A percentile compares a stretch with the other conserved stretches of the same genome.
Evolutionary conservation across 768 basidiomycete species (phyloP).

Genomic region (Termitomyces sp.): DNA sequence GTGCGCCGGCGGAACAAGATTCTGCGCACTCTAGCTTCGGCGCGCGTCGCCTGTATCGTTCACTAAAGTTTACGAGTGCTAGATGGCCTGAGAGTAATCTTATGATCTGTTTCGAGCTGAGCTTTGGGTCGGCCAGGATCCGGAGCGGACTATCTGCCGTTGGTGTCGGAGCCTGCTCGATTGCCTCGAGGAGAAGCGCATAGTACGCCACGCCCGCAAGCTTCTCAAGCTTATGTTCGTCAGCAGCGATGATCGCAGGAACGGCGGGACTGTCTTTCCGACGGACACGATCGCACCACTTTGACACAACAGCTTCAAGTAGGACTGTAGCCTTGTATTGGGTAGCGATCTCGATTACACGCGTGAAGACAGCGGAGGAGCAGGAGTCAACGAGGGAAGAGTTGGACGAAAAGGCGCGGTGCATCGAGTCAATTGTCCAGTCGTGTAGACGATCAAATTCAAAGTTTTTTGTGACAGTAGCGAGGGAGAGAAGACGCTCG

Average conservation of each 20-base stretch:
- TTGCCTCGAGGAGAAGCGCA: slow-evolving; percentile 31
- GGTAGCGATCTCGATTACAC: slow-evolving; percentile 26
- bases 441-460: slow-evolving; percentile 41
- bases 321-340: slow-evolving; percentile 21
- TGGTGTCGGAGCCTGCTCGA: slow-evolving; percentile 24
- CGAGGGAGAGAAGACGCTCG: slow-evolving; percentile 41
- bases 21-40: slow-evolving; percentile 21
- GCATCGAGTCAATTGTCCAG: slow-evolving; percentile 42
- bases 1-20: slow-evolving; percentile 22
- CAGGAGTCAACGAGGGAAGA: slow-evolving; percentile 28
- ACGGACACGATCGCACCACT: slow-evolving; percentile 30
- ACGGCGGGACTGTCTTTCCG: slow-evolving; percentile 30
- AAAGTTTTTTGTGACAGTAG: slow-evolving; percentile 48
- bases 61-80: slow-evolving; percentile 34
- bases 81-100: slow-evolving; percentile 33
- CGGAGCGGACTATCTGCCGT: slow-evolving; percentile 26
- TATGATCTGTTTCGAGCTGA: slow-evolving; percentile 34
- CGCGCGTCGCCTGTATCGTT: slow-evolving; percentile 28
- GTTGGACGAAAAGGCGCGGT: slow-evolving; percentile 21
- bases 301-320: slow-evolving; percentile 21
- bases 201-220: slow-evolving; percentile 39
- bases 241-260: slow-evolving; percentile 35
- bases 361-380: slow-evolving; percentile 31
- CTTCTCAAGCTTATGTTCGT: slow-evolving; percentile 25
- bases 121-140: slow-evolving; percentile 32